A percentile compares a stretch with the other conserved stretches of the same genome.
Conservation (phyloP, 805 yeast genomes). For the Candida hispaniensis region DNA sequence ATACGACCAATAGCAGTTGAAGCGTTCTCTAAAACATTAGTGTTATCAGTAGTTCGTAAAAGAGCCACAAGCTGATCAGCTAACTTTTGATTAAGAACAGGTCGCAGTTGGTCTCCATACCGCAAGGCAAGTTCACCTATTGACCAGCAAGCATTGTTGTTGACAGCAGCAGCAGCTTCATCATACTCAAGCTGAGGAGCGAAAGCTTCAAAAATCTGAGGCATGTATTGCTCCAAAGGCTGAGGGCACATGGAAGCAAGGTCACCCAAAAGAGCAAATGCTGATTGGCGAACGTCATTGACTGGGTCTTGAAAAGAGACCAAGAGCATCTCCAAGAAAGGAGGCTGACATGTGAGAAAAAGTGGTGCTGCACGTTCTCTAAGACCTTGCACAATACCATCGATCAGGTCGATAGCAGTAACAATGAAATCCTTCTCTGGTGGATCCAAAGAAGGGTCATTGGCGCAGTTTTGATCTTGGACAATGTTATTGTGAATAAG, state of each 20-base stretch:
- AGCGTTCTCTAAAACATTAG: constrained; percentile 71
- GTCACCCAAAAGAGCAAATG: constrained; percentile 86
- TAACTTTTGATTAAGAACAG: constrained; percentile 45
- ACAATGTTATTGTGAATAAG: constrained; percentile 61
- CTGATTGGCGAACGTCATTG: constrained; percentile 87
- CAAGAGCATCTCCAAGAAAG: constrained; percentile 50
- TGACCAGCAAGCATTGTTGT: constrained; percentile 90
- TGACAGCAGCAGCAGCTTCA: constrained; percentile 55
- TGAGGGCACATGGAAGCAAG: constrained; percentile 37
- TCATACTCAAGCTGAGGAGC: constrained; percentile 58
- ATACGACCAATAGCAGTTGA: constrained; percentile 85
- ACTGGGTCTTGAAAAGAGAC: constrained; percentile 63
- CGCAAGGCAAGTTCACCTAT: constrained; percentile 76
- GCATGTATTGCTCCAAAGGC: constrained; percentile 26
- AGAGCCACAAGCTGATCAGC: constrained; percentile 43
- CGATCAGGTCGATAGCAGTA: constrained; percentile 79
- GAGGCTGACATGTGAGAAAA: constrained; percentile 30
- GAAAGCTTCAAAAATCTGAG: constrained; percentile 34
- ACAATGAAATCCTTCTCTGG: constrained; percentile 89
- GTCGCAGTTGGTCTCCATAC: constrained; percentile 33
- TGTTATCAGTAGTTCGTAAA: constrained; percentile 32
- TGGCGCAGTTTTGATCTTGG: constrained; percentile 48
- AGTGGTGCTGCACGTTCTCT: constrained; percentile 51
- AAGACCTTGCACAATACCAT: constrained; percentile 87
- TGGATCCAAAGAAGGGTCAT: constrained; percentile 47